These are phyloP conservation scores for Nemania bipapillata DNA, from an alignment of 2,329 filamentous ascomycete genomes.

Conservation along the genomic window DNA sequence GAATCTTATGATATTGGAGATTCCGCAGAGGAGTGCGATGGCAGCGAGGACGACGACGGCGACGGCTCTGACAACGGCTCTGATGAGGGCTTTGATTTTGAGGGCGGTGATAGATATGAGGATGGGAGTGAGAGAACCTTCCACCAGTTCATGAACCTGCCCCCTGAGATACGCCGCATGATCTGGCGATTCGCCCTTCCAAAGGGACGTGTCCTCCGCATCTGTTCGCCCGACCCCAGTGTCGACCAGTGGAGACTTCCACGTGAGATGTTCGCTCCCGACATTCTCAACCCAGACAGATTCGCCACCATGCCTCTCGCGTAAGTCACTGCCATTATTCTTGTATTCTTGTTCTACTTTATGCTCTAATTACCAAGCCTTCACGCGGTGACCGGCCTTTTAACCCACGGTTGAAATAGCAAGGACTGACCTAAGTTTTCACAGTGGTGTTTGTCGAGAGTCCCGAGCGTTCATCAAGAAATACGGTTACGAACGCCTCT, in stretches of 20 bases:
- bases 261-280: neutral
- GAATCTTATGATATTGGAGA: neutral
- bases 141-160: conserved; percentile 1
- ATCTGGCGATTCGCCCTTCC: conserved; percentile 13
- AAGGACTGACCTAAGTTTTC: neutral
- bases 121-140: neutral
- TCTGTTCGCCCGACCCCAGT: neutral
- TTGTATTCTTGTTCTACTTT: neutral
- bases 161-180: neutral
- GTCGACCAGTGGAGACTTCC: neutral
- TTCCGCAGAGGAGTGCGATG: neutral
- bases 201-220: neutral
- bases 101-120: neutral
- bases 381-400: neutral
- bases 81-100: too few relatives aligned
- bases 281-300: neutral
- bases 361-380: neutral
- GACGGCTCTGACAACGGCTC: neutral
- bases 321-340: neutral
- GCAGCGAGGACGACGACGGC: neutral
- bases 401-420: neutral
- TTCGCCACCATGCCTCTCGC: neutral
- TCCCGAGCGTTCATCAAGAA: neutral
- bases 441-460: neutral
- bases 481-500: neutral